A percentile compares a stretch with the other conserved stretches of the same genome.
Evolutionary conservation across 306 rosid species (phyloP).

Genomic region (Luffa aegyptiaca): DNA sequence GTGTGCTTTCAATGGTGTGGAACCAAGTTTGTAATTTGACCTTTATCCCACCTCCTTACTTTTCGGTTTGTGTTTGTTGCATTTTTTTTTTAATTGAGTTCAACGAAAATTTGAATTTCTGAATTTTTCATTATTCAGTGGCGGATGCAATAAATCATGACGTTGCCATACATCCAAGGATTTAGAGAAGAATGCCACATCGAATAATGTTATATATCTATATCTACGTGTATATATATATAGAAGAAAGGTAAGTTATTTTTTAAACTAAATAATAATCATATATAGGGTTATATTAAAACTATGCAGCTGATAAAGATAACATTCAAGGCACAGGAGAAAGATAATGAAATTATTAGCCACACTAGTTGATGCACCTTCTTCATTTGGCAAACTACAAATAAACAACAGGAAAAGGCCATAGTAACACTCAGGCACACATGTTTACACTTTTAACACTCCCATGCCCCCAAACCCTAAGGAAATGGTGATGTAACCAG

Average conservation of each 20-base stretch:
- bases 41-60: no score
- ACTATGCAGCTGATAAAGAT: neutral
- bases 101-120: no score
- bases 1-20: no score
- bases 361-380: slow-evolving; percentile 2
- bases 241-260: neutral
- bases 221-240: no score
- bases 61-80: no score
- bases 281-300: neutral
- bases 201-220: no score
- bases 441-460: neutral
- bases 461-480: slow-evolving; percentile 25
- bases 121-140: no score
- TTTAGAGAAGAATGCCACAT: no score
- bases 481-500: slow-evolving; percentile 91
- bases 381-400: neutral
- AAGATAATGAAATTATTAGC: neutral
- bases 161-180: no score
- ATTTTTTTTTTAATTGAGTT: no score
- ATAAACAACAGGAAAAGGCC: neutral
- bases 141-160: no score
- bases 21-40: no score
- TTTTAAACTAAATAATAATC: neutral
- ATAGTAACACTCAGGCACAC: neutral
- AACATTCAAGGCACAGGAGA: neutral